Evolutionary conservation across 2,329 filamentous ascomycete genomes (phyloP).

Genomic region (Shiraia sp.): DNA sequence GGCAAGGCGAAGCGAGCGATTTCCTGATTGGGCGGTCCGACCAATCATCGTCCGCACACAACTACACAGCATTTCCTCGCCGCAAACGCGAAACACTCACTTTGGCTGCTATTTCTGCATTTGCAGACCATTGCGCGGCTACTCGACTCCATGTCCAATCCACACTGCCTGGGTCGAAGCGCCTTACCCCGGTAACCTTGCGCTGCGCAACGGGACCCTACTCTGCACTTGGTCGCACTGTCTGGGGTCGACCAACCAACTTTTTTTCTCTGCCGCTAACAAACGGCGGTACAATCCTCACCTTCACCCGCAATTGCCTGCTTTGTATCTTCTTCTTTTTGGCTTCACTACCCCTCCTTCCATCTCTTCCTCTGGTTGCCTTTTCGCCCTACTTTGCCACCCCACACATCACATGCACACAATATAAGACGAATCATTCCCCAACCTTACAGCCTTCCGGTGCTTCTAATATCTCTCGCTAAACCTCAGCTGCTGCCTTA

Average conservation of each 20-base stretch:
- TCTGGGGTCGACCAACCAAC: conserved; percentile 10
- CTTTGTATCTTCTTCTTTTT: background rate
- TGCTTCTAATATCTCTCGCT: background rate
- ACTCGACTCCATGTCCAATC: background rate
- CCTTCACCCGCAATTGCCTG: conserved; percentile 15
- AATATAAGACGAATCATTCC: background rate
- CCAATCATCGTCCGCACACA: conserved; percentile 8
- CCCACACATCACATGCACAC: background rate
- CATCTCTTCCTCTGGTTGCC: background rate
- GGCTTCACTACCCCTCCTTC: background rate
- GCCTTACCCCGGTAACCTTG: conserved; percentile 9
- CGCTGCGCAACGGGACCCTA: conserved; percentile 11
- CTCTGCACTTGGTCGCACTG: conserved; percentile 17
- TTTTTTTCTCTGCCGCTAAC: conserved; percentile 9
- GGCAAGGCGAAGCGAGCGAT: conserved; percentile 16
- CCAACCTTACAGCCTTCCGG: background rate
- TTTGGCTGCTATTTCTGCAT: conserved; percentile 5
- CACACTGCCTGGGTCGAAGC: conserved; percentile 16
- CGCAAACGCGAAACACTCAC: conserved; percentile 10
- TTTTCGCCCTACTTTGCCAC: background rate
- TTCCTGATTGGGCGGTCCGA: background rate
- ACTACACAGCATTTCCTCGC: conserved; percentile 7
- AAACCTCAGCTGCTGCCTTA: too few species aligned
- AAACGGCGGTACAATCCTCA: conserved; percentile 8
- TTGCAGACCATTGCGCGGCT: conserved; percentile 13